Evolutionary conservation across 495 filamentous ascomycete genomes (phyloP).

Genomic region (Podospora pseudopauciseta): DNA sequence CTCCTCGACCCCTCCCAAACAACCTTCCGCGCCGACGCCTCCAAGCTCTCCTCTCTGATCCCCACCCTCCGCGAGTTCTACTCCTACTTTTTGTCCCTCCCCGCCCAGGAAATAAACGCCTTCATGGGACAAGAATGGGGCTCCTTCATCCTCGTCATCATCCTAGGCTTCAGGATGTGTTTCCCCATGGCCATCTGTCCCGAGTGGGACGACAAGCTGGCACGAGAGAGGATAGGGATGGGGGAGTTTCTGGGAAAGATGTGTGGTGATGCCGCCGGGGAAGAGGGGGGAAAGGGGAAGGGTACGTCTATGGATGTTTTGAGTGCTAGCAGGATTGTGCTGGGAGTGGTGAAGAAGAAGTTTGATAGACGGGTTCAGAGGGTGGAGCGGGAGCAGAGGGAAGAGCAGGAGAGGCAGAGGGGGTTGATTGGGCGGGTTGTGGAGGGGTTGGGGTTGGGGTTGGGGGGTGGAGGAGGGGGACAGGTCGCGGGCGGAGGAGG

Average conservation of each 20-base stretch:
- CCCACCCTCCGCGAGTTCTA: slow-evolving; percentile 26
- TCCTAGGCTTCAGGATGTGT: slow-evolving; percentile 41
- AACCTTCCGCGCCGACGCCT: slow-evolving; percentile 18
- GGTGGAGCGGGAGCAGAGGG: slow-evolving; percentile 25
- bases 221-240: slow-evolving; percentile 15
- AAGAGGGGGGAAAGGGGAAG: slow-evolving; percentile 11
- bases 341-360: slow-evolving; percentile 39
- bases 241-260: slow-evolving; percentile 24
- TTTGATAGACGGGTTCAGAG: slow-evolving; percentile 35
- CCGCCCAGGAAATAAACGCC: slow-evolving; percentile 24
- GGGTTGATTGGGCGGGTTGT: neutral
- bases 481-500: neutral
- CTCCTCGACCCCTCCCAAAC: slow-evolving; percentile 3
- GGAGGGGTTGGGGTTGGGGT: neutral
- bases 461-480: slow-evolving; percentile 4
- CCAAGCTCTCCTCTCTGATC: slow-evolving; percentile 13
- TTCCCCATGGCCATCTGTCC: slow-evolving; percentile 37
- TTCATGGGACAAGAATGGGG: slow-evolving; percentile 37
- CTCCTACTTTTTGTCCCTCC: slow-evolving; percentile 29
- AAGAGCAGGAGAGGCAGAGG: slow-evolving; percentile 9
- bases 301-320: slow-evolving; percentile 29
- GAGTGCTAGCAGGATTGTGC: slow-evolving; percentile 38
- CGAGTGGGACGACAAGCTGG: slow-evolving; percentile 37
- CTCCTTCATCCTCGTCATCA: slow-evolving; percentile 34
- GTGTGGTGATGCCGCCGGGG: slow-evolving; percentile 9